phyloP scores from a whole-genome alignment of 805 yeast species.

The Kodamaea hsintzibuensis region DNA sequence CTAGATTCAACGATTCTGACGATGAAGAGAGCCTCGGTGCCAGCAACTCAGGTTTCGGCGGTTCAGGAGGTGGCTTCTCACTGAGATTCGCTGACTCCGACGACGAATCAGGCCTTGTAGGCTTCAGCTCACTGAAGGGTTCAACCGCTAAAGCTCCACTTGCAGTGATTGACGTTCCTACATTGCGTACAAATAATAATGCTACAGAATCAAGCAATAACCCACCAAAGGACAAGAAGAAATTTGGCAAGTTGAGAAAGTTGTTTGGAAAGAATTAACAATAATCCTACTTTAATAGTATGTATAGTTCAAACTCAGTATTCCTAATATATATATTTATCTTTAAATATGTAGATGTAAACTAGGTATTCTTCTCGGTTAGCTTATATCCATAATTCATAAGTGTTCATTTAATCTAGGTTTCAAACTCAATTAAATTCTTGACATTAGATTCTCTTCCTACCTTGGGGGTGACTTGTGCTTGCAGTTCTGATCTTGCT shows the following conservation, averaged over 20 bases:
- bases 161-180: conserved; percentile 5
- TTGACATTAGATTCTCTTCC: conserved; percentile 11
- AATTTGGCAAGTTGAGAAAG: conserved; percentile 39
- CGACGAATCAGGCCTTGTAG: conserved; percentile 11
- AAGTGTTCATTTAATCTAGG: conserved; percentile 13
- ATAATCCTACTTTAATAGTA: background rate
- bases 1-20: conserved; percentile 32
- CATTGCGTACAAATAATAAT: conserved; percentile 12
- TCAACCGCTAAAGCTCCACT: background rate
- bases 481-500: conserved; percentile 4
- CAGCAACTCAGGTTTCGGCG: background rate
- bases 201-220: background rate
- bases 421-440: conserved; percentile 48
- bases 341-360: conserved; percentile 2
- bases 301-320: background rate
- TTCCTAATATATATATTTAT: background rate
- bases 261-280: conserved; percentile 34
- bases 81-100: conserved; percentile 16
- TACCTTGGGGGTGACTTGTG: conserved; percentile 6
- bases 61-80: conserved; percentile 6
- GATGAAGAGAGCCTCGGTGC: conserved; percentile 19
- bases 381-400: background rate
- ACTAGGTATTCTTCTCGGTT: background rate
- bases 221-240: conserved; percentile 31
- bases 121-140: conserved; percentile 12